These are phyloP conservation scores for Cryptosporidium ryanae DNA, from an alignment of 169 alveolate species.

Conservation along the genomic window DNA sequence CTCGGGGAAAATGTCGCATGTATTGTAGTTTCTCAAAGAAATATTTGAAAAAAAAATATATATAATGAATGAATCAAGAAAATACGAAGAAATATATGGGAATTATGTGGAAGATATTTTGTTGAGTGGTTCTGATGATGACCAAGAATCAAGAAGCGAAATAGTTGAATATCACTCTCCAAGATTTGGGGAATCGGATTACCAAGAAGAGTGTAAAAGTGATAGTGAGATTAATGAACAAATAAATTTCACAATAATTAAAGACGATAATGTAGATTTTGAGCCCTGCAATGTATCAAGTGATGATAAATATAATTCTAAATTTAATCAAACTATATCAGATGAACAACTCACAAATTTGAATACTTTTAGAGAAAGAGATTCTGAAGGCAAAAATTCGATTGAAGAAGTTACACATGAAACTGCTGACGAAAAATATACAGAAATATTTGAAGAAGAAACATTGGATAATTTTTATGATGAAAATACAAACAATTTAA, in stretches of 20 bases:
- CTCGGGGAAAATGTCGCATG: background rate
- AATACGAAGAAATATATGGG: background rate
- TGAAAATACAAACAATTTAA: too few relatives aligned
- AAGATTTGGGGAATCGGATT: constrained; percentile 44
- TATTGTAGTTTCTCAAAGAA: background rate
- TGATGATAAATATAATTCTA: background rate
- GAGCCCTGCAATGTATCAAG: background rate
- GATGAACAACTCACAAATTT: background rate
- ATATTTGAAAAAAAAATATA: background rate
- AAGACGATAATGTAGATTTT: background rate
- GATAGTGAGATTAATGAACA: constrained; percentile 10
- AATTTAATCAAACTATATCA: background rate
- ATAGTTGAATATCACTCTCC: constrained; percentile 47
- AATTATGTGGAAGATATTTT: background rate
- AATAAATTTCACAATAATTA: background rate
- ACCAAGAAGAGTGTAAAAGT: constrained; percentile 6
- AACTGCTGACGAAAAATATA: background rate
- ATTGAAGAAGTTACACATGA: background rate
- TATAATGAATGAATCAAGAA: background rate
- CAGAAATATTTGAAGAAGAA: background rate
- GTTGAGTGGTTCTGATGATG: constrained; percentile 7
- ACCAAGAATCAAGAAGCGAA: constrained; percentile 31
- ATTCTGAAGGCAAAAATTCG: background rate
- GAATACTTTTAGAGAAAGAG: background rate
- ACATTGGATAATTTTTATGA: background rate